These are phyloP conservation scores for Lyophyllum decastes DNA, from an alignment of 768 basidiomycete species.

Conservation along the genomic window DNA sequence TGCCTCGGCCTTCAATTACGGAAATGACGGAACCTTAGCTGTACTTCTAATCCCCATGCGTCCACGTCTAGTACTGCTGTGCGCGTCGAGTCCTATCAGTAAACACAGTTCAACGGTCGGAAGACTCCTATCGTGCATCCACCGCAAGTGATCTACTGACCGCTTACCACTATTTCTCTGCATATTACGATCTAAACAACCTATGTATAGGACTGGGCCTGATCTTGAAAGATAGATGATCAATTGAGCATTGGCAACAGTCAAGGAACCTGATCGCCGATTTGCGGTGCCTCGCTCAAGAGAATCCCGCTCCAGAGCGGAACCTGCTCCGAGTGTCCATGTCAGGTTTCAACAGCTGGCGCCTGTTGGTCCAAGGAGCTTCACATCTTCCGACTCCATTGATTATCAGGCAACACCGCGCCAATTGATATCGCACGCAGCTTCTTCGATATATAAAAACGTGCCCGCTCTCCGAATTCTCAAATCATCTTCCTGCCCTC, in stretches of 20 bases:
- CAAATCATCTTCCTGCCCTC: slow-evolving; percentile 6
- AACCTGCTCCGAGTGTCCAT: slow-evolving; percentile 7
- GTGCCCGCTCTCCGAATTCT: background rate
- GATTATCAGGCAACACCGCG: slow-evolving; percentile 7
- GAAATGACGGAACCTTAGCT: background rate
- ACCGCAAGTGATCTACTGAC: background rate
- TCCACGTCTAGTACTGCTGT: background rate
- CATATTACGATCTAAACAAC: background rate
- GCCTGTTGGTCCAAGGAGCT: slow-evolving; percentile 9
- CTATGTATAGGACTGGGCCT: background rate
- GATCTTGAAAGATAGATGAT: background rate
- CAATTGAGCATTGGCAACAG: background rate
- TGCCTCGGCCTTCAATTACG: background rate
- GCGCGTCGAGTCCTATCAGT: no score
- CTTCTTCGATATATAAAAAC: slow-evolving; percentile 6
- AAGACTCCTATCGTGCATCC: no score
- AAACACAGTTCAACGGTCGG: no score
- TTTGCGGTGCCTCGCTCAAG: background rate
- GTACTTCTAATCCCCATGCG: background rate
- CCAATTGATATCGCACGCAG: slow-evolving; percentile 3
- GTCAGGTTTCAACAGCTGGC: background rate
- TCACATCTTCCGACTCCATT: slow-evolving; percentile 16
- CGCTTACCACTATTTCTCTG: background rate
- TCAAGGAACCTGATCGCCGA: slow-evolving; percentile 4
- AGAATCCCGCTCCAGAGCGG: background rate